Percentiles rank a stretch among this genome's conserved stretches.
These are phyloP conservation scores for Candida labiduridarum DNA, from an alignment of 1,139 yeast genomes.

Conservation along the genomic window DNA sequence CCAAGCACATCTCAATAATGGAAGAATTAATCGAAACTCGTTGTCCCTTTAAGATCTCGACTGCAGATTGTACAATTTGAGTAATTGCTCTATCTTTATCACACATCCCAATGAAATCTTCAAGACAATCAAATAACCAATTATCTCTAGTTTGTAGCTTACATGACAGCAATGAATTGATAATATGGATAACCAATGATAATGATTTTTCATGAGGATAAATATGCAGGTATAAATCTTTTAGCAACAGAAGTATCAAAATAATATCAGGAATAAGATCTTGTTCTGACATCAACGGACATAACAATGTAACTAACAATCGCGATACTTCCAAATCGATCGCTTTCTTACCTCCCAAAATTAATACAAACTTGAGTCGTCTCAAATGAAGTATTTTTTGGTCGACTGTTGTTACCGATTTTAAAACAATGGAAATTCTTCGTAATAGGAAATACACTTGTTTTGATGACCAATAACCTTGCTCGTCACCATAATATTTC, in stretches of 20 bases:
- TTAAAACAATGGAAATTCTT: slow-evolving; percentile 30
- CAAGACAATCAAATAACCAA: slow-evolving; percentile 11
- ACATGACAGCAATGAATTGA: slow-evolving; percentile 15
- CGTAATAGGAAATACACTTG: slow-evolving; percentile 41
- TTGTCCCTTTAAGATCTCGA: slow-evolving; percentile 14
- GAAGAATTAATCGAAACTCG: slow-evolving; percentile 10
- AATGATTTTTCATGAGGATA: slow-evolving; percentile 13
- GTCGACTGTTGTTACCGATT: slow-evolving; percentile 21
- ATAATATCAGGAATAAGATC: slow-evolving; percentile 6
- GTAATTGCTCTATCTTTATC: slow-evolving; percentile 9
- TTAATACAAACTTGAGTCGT: slow-evolving; percentile 40
- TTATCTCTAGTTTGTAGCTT: neutral
- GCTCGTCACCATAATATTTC: slow-evolving; percentile 14
- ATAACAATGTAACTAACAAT: slow-evolving; percentile 24
- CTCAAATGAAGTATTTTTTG: slow-evolving; percentile 33
- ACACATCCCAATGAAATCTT: slow-evolving; percentile 13
- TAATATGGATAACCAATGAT: slow-evolving; percentile 16
- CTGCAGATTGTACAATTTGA: slow-evolving; percentile 17
- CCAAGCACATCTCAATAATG: slow-evolving; percentile 23
- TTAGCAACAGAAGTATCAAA: slow-evolving; percentile 5
- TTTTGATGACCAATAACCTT: slow-evolving; percentile 39
- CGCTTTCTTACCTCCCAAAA: slow-evolving; percentile 25
- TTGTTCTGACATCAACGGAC: slow-evolving; percentile 18
- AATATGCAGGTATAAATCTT: slow-evolving; percentile 7
- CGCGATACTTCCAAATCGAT: slow-evolving; percentile 19